A percentile compares a stretch with the other conserved stretches of the same genome.
phyloP scores from a whole-genome alignment of 331 rosid genomes.

The Stylosanthes scabra region DNA sequence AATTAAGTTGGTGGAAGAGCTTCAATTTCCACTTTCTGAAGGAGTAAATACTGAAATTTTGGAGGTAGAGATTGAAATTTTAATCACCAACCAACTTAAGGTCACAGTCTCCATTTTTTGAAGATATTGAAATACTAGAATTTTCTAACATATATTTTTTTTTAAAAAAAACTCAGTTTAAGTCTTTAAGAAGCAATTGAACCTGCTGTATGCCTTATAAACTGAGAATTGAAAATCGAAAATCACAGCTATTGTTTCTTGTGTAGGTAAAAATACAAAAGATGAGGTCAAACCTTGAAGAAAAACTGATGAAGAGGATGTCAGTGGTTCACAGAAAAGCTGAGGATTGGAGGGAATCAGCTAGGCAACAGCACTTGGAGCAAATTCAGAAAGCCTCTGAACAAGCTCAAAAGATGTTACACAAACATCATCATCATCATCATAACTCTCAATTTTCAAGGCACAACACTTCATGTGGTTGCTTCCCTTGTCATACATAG shows the following conservation, averaged over 20 bases:
- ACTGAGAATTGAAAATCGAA: too few species aligned
- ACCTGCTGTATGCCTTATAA: not conserved
- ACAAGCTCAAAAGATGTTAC: conserved; percentile 64
- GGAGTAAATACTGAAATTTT: too few species aligned
- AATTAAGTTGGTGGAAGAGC: too few species aligned
- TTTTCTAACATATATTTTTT: too few species aligned
- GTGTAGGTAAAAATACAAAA: conserved; percentile 88
- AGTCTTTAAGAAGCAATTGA: conserved; percentile 34
- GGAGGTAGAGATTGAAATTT: too few species aligned
- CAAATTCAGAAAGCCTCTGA: conserved; percentile 67
- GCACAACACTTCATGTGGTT: conserved; percentile 74
- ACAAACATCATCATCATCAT: not conserved
- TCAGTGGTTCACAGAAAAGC: conserved; percentile 84
- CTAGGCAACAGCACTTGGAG: conserved; percentile 77
- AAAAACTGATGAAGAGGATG: conserved; percentile 92
- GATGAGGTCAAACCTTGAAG: conserved; percentile 93
- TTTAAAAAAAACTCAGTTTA: not conserved
- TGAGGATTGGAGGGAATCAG: conserved; percentile 81
- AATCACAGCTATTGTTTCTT: not conserved
- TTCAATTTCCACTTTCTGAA: too few species aligned
- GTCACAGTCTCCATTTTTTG: too few species aligned
- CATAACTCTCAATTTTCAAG: conserved; percentile 53
- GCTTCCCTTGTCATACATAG: conserved; percentile 65
- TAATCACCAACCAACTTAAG: too few species aligned
- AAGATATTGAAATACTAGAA: too few species aligned